Conservation (phyloP, 371 early-diverging fungal species). For the Encephalitozoon hellem region DNA sequence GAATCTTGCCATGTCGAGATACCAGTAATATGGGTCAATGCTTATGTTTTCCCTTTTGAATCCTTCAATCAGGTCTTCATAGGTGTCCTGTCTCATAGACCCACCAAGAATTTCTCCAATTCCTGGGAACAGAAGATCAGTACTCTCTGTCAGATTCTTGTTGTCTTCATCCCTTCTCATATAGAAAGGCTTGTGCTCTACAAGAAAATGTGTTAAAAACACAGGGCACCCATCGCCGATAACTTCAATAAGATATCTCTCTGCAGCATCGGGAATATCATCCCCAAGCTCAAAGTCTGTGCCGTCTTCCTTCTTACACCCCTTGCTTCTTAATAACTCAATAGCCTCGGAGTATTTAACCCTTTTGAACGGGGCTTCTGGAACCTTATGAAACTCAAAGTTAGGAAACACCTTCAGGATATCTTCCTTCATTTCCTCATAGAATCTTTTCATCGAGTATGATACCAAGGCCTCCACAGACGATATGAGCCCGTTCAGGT, state of each 20-base stretch:
- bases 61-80: slow-evolving; percentile 77
- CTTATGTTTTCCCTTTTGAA: slow-evolving; percentile 89
- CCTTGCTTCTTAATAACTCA: slow-evolving; percentile 70
- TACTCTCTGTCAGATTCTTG: slow-evolving; percentile 77
- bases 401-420: slow-evolving; percentile 79
- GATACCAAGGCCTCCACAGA: slow-evolving; percentile 77
- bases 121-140: slow-evolving; percentile 93
- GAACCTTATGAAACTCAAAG: slow-evolving; percentile 69
- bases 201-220: slow-evolving; percentile 88
- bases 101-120: slow-evolving; percentile 99
- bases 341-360: slow-evolving; percentile 94
- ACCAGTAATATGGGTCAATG: slow-evolving; percentile 93
- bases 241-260: slow-evolving; percentile 88
- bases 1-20: slow-evolving; percentile 93
- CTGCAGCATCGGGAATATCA: slow-evolving; percentile 97
- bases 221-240: slow-evolving; percentile 79
- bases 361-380: slow-evolving; percentile 72
- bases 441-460: slow-evolving; percentile 71
- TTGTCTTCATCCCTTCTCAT: slow-evolving; percentile 81
- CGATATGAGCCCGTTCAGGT: slow-evolving; percentile 77
- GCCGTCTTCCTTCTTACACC: slow-evolving; percentile 77
- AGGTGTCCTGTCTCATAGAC: slow-evolving; percentile 89
- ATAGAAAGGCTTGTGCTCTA: slow-evolving; percentile 96
- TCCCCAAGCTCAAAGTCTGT: slow-evolving; percentile 82
- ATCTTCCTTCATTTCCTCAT: slow-evolving; percentile 68